These are phyloP conservation scores for Claviceps digitariae DNA, from an alignment of 2,329 filamentous ascomycete genomes.

Conservation along the genomic window DNA sequence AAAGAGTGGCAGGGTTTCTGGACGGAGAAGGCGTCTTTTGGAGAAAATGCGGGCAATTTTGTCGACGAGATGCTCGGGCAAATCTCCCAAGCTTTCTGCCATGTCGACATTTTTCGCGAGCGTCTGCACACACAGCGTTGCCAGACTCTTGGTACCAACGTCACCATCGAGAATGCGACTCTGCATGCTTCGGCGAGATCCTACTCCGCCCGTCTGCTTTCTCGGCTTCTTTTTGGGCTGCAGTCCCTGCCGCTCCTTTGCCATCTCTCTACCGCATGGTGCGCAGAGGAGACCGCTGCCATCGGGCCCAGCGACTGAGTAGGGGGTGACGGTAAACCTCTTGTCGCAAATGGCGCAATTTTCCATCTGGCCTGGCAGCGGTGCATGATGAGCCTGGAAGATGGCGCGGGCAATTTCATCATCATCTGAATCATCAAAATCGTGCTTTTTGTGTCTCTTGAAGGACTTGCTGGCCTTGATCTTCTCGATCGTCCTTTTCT, in stretches of 20 bases:
- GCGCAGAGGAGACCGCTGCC: conserved; percentile 78
- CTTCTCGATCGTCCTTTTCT: conserved; percentile 43
- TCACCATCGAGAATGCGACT: conserved; percentile 74
- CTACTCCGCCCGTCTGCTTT: conserved; percentile 38
- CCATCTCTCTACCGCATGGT: conserved; percentile 63
- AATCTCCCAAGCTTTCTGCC: conserved; percentile 47
- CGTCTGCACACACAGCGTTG: conserved; percentile 49
- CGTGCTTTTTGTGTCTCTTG: conserved; percentile 35
- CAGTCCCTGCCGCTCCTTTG: conserved; percentile 41
- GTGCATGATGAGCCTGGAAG: conserved; percentile 32
- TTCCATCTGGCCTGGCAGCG: conserved; percentile 71
- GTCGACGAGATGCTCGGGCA: conserved; percentile 42
- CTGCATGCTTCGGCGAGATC: conserved; percentile 60
- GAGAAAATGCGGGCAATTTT: conserved; percentile 46
- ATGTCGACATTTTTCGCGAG: conserved; percentile 48
- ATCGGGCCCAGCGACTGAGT: conserved; percentile 68
- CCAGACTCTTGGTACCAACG: conserved; percentile 54
- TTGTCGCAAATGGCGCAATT: conserved; percentile 79
- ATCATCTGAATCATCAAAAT: conserved; percentile 24
- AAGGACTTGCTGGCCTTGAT: conserved; percentile 48
- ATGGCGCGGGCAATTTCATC: conserved; percentile 37
- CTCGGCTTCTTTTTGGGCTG: conserved; percentile 29
- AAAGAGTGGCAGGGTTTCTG: conserved; percentile 43
- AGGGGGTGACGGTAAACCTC: conserved; percentile 84
- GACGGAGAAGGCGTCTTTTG: conserved; percentile 42